These are phyloP conservation scores for Trichocomaceae sp. DNA, from an alignment of 2,329 filamentous ascomycete species.

Conservation along the genomic window DNA sequence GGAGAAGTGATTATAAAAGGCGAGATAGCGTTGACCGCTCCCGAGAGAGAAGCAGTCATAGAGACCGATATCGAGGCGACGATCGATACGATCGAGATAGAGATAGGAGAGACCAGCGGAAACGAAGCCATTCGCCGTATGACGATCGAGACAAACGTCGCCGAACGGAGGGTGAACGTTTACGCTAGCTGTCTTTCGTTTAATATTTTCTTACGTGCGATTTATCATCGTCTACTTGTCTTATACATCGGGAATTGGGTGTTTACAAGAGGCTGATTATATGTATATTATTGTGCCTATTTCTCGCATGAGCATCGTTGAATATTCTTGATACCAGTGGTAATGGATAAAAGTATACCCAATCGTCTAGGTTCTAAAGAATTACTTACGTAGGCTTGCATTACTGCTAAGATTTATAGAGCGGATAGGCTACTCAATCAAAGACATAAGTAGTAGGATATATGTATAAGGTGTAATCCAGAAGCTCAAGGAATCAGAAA, in stretches of 20 bases:
- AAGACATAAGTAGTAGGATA: not conserved
- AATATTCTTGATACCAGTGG: not conserved
- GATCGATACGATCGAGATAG: constrained; percentile 37
- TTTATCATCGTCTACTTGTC: not conserved
- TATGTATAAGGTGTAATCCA: not conserved
- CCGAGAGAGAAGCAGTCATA: constrained; percentile 17
- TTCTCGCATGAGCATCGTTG: not conserved
- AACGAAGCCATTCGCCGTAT: constrained; percentile 39
- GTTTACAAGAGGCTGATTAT: not conserved
- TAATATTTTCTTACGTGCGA: not conserved
- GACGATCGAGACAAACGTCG: constrained; percentile 38
- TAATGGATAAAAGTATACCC: not conserved
- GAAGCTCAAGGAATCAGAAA: too few species aligned
- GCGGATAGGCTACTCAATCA: too few species aligned
- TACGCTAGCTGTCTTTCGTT: not conserved
- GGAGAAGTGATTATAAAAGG: constrained; percentile 37
- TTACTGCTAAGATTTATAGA: too few species aligned
- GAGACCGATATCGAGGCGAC: constrained; percentile 43
- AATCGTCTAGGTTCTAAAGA: too few species aligned
- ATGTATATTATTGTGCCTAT: not conserved
- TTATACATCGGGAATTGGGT: not conserved
- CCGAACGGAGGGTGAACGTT: constrained; percentile 23
- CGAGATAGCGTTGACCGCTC: constrained; percentile 42
- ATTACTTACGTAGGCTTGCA: too few species aligned
- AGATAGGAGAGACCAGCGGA: constrained; percentile 25